Conservation (phyloP, 1,139 yeast species). For the Debaryomyces robertsiae region DNA sequence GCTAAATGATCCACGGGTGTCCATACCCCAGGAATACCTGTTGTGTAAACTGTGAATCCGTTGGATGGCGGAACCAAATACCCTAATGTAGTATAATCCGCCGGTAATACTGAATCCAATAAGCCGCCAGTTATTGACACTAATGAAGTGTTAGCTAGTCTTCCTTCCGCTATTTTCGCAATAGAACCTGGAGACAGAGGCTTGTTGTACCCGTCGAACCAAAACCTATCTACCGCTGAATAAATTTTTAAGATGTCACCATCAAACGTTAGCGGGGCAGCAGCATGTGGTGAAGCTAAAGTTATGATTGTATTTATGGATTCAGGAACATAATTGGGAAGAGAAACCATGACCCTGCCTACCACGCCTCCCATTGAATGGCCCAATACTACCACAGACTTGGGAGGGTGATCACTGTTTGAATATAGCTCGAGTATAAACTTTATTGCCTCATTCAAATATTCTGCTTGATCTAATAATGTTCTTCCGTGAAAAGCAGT, state of each 20-base stretch:
- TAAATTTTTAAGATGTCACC: constrained; percentile 80
- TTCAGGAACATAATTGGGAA: constrained; percentile 70
- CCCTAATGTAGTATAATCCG: constrained; percentile 84
- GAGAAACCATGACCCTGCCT: constrained; percentile 74
- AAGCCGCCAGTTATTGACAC: constrained; percentile 93
- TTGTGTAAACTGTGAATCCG: constrained; percentile 83
- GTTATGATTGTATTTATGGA: constrained; percentile 86
- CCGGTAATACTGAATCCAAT: constrained; percentile 80
- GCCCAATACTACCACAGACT: constrained; percentile 77
- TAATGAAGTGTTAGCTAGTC: constrained; percentile 54
- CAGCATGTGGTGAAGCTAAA: constrained; percentile 88
- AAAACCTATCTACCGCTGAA: constrained; percentile 72
- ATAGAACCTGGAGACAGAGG: constrained; percentile 10
- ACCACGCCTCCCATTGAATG: constrained; percentile 99
- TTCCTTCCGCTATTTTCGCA: constrained; percentile 34
- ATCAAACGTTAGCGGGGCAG: constrained; percentile 95
- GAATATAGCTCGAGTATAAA: constrained; percentile 73
- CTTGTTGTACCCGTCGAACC: constrained; percentile 63
- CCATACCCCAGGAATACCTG: constrained; percentile 92
- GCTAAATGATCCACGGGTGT: constrained; percentile 95
- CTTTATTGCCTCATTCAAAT: constrained; percentile 80
- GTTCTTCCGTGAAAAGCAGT: constrained; percentile 97
- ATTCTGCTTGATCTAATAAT: constrained; percentile 91
- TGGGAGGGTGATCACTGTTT: constrained; percentile 44
- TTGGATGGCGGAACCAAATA: constrained; percentile 70